Base-by-base conservation (phyloP, 306 rosid genomes). In the Prosopis cineraria region DNA sequence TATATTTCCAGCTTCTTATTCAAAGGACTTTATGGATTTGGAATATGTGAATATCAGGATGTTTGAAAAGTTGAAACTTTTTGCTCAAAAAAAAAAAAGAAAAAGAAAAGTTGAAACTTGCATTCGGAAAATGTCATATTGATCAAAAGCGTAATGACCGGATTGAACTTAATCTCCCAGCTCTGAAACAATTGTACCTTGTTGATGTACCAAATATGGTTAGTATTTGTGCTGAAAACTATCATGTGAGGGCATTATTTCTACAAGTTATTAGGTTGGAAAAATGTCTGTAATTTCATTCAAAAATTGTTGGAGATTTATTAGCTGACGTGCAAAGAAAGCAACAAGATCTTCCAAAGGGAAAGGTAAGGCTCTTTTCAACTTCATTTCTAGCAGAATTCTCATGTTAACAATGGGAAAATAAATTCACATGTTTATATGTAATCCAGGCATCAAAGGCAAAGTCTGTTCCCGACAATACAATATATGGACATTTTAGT, bases 31-130 rank as follows among this genome's bases (percentile, higher is more conserved):
- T n/a, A n/a, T n/a, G n/a, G n/a, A n/a, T n/a, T n/a, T n/a, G n/a
- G n/a, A n/a, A n/a, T n/a, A n/a, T n/a, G n/a, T n/a, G n/a, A n/a
- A n/a, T n/a, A n/a, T n/a, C n/a, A n/a, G n/a, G n/a, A n/a, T n/a
- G n/a, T 16, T 73, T 44, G 71, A 72, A 12, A 41, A 72, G 45
- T 29, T 79, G 59, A 72, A 62, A n/a, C n/a, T n/a, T n/a, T n/a
- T n/a, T n/a, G n/a, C n/a, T n/a, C n/a, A n/a, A n/a, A n/a, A n/a
- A n/a, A n/a, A n/a, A n/a, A n/a, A n/a, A n/a, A n/a, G n/a, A n/a
- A n/a, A 40, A 40, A 1, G 44, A 40, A 40, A 40, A 40, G 44
- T 40, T 40, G 44, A 40, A 0, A 40, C 44, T 7, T 40, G 44
- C 10, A 0, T 40, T 40, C 10, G 44, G 44, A 40, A 40, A 40